These are phyloP conservation scores for Penicillium sp. DNA, from an alignment of 2,329 filamentous ascomycete genomes.

Conservation along the genomic window DNA sequence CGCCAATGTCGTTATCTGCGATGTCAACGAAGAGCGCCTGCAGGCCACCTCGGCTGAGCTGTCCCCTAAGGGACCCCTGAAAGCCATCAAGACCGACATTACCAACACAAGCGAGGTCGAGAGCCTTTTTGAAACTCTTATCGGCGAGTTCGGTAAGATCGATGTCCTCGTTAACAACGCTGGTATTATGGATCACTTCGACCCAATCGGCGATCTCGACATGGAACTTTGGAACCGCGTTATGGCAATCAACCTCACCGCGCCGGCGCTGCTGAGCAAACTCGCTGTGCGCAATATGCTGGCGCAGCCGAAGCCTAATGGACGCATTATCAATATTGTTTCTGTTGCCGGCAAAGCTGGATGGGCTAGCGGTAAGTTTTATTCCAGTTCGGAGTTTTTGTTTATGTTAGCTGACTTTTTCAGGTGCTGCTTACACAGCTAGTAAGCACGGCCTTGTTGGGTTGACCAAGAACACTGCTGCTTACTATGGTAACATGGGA, in stretches of 20 bases:
- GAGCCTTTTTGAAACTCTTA: slow-evolving; percentile 37
- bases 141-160: slow-evolving; percentile 45
- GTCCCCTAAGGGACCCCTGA: slow-evolving; percentile 20
- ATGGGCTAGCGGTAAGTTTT: slow-evolving; percentile 38
- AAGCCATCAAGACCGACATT: slow-evolving; percentile 40
- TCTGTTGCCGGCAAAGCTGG: slow-evolving; percentile 51
- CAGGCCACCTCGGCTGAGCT: slow-evolving; percentile 25
- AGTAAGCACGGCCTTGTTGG: slow-evolving; percentile 58
- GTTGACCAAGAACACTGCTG: slow-evolving; percentile 60
- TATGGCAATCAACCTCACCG: slow-evolving; percentile 59
- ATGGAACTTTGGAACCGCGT: slow-evolving; percentile 55
- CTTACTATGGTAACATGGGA: slow-evolving; percentile 56
- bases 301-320: slow-evolving; percentile 35
- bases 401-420: neutral
- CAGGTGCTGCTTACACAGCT: slow-evolving; percentile 54
- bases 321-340: slow-evolving; percentile 56
- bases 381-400: neutral
- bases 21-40: slow-evolving; percentile 35
- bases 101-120: slow-evolving; percentile 39
- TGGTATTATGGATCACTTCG: slow-evolving; percentile 59
- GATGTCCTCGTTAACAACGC: slow-evolving; percentile 63
- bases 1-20: slow-evolving; percentile 42
- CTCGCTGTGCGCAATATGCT: slow-evolving; percentile 53
- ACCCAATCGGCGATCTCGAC: slow-evolving; percentile 52
- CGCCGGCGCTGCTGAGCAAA: slow-evolving; percentile 55